A percentile compares a stretch with the other conserved stretches of the same genome.
phyloP scores from a whole-genome alignment of 345 rosid genomes.

The Crucihimalaya himalaica region DNA sequence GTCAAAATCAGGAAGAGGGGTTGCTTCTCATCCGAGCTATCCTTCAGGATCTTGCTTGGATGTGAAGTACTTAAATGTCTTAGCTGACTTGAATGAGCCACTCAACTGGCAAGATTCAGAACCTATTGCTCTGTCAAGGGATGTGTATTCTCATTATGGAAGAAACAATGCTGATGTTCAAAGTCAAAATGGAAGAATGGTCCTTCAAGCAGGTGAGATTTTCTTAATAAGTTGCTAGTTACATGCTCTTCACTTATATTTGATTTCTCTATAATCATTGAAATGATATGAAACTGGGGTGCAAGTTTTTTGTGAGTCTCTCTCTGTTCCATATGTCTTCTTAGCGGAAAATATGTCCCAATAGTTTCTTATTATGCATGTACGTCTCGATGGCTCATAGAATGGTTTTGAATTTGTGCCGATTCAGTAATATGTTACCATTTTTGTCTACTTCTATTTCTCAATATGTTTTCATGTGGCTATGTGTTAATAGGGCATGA shows the following conservation, averaged over 20 bases:
- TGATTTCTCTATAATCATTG: constrained; percentile 4
- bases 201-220: constrained; percentile 58
- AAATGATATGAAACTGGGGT: background rate
- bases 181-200: constrained; percentile 35
- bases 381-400: background rate
- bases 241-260: background rate
- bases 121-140: constrained; percentile 36
- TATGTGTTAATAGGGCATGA: constrained; percentile 52
- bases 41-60: constrained; percentile 39
- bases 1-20: constrained; percentile 37
- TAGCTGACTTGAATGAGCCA: constrained; percentile 60
- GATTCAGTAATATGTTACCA: background rate
- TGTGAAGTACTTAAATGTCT: constrained; percentile 36
- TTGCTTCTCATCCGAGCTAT: constrained; percentile 31
- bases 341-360: background rate
- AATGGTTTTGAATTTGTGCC: background rate
- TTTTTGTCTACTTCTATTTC: background rate
- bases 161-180: constrained; percentile 37
- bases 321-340: background rate
- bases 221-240: constrained; percentile 25
- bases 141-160: constrained; percentile 46
- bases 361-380: background rate
- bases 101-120: constrained; percentile 44
- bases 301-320: background rate
- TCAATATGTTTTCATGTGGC: constrained; percentile 35